Base-by-base conservation (phyloP, 495 filamentous ascomycete species). In the Aspergillus sparsus region DNA sequence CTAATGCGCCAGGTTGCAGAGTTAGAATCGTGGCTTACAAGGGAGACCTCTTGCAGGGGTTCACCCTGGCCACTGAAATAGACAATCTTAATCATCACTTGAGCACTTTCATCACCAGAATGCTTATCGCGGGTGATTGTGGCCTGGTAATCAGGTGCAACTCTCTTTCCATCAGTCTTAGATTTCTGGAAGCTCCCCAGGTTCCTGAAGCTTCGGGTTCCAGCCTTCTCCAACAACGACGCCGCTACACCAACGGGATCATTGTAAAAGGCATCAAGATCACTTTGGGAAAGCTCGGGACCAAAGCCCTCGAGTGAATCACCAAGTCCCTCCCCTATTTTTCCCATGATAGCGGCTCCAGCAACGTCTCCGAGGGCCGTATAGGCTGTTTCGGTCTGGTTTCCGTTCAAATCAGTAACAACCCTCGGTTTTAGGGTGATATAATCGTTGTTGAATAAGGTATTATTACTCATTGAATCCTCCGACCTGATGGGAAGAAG, bases 331-430 rank as follows among this genome's bases (percentile, higher is more conserved):
- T 68, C 60, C 3, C 36, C 46, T n/a, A n/a, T 27, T 50, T 72
- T 71, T 0, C 71, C 71, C 62, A 64, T 67, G 2, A 60, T 42
- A 0, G 71, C 70, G 0, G 47, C 47, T 18, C 54, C 72, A 15
- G 66, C 45, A 6, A 64, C 55, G 12, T 21, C 3, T 0, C 73
- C 73, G 0, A 74, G 41, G 2, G 31, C 39, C 45, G 73, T 65
- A 27, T 44, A 66, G 9, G 33, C 51, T 2, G 44, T 18, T 32
- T 44, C 34, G 0, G 49, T 63, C 1, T 50, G 58, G 49, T 73
- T 73, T 12, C 55, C 49, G 55, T 73, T 73, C 0, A 42, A 10
- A 49, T 73, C 65, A 0, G 53, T 68, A 1, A 65, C 47, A 4
- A 62, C 0, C 0, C 7, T 9, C 15, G 64, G 53, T 41, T 59